Base-by-base conservation (phyloP, 257 asterid genomes). In the Salvia rosmarinus region DNA sequence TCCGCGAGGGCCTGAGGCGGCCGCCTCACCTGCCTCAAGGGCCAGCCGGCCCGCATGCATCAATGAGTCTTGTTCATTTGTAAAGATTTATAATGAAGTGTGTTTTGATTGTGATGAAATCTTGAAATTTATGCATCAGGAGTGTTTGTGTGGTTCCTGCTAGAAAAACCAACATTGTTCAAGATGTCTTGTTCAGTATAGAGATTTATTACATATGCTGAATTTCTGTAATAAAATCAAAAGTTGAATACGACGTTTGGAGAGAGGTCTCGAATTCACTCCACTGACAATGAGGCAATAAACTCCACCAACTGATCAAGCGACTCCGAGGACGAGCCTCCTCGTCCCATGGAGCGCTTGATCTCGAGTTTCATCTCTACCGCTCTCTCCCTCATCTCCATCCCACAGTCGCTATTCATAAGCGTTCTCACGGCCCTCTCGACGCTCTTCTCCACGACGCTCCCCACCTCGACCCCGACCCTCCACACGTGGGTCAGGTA, bases 401-500 rank as follows among this genome's bases (percentile, higher is more conserved):
- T 17, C 32, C 90, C 87, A 50, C 73, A 72, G 21, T 82, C 76
- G 1, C 77, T 56, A 0, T n/a, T 67, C 90, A 85, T 77, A 2
- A 83, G 55, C 50, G n/a, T 67, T 13, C 75, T 67, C 34, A 85
- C 54, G 11, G 80, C 76, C 4, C 43, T 21, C 78, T 77, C 82
- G 1, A 83, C 46, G 6, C 74, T 19, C 44, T 56, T 50, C 40
- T 75, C 85, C 0, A 4, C 5, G 4, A 9, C 64, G 14, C 34
- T 20, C 63, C 78, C 86, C 69, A 85, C 17, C 30, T 59, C 80
- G 0, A 83, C n/a, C 0, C 88, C 88, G 32, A 79, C 74, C 44
- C 32, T 76, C 85, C 86, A 79, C 14, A 81, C 78, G 59, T 79
- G 67, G 17, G 30, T 63, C 67, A 80, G 1, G 35, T 63, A 80